Percentiles rank a stretch among this genome's conserved stretches.
phyloP scores from a whole-genome alignment of 1,284 basidiomycete genomes.

The Cryptococcus sp. region DNA sequence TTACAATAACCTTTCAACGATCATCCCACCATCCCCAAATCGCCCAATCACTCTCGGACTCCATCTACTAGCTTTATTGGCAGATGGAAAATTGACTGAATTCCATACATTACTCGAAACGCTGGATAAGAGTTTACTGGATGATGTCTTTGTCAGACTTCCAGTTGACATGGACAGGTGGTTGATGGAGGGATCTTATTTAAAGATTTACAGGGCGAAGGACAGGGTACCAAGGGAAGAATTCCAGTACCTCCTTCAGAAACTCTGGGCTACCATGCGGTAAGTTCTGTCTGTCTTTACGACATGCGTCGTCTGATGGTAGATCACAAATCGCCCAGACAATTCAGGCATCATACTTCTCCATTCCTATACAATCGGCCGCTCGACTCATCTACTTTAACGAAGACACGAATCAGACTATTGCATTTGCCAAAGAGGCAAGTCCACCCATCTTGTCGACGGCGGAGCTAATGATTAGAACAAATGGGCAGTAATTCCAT shows the following conservation, averaged over 20 bases:
- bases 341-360: slow-evolving; percentile 47
- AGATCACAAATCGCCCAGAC: slow-evolving; percentile 49
- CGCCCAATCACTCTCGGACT: slow-evolving; percentile 87
- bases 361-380: slow-evolving; percentile 43
- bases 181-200: slow-evolving; percentile 98
- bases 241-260: slow-evolving; percentile 44
- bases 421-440: slow-evolving; percentile 36
- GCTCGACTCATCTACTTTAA: slow-evolving; percentile 43
- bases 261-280: slow-evolving; percentile 46
- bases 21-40: slow-evolving; percentile 74
- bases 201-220: slow-evolving; percentile 94
- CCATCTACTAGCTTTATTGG: slow-evolving; percentile 88
- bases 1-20: slow-evolving; percentile 76
- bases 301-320: too few species aligned
- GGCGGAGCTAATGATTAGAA: slow-evolving; percentile 24
- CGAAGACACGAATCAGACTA: slow-evolving; percentile 9
- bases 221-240: slow-evolving; percentile 59
- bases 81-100: slow-evolving; percentile 92
- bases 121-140: slow-evolving; percentile 60
- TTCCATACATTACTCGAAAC: slow-evolving; percentile 99
- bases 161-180: slow-evolving; percentile 89
- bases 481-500: slow-evolving; percentile 43
- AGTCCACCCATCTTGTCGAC: slow-evolving; percentile 4
- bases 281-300: slow-evolving; percentile 22
- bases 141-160: slow-evolving; percentile 75